Evolutionary conservation across 257 asterid genomes (phyloP), one percentile per base, ranked within the genome.

Genomic region (Solanum arcanum): DNA sequence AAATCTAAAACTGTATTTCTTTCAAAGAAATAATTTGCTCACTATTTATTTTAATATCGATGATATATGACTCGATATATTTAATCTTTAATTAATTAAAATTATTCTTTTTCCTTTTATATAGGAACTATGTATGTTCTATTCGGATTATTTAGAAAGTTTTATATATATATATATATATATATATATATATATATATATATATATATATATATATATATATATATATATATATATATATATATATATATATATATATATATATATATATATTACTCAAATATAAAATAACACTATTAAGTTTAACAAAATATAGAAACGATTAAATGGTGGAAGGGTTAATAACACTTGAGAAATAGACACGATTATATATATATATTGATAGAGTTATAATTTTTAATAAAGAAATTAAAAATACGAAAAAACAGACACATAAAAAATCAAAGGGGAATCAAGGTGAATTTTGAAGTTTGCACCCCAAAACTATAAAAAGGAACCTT

Each of bases 1-100:
- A 82, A 92, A 46, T 82, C 95, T 83, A 70, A 23, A 80, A 92
- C 74, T 85, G 86, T 86, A 66, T 9, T 12, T 56, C 56, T 72
- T 37, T 89, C 93, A 89, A 62, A 69, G 66, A 41, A 39, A 15
- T 75, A 75, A 21, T 39, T 76, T 76, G 59, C 33, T 41, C 23
- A 76, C 0, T 6, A 75, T 73, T 37, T 37, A 37, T 75, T 75
- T 0, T 70, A 18, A 0, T 5, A 9, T 0, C 0, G 6, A 15
- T 7, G n/a, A 27, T 66, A 1, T 66, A 27, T 27, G 73, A 25
- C 10, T 25, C 37, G 0, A 25, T 14, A 66, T 25, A 66, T 66
- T 66, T 25, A 25, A 66, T 2, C 2, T 66, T 66, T 9, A 66
- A 66, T 25, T 66, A 12, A 66, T 25, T 66, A 66, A 56, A 42